Conservation (phyloP, 2,329 filamentous ascomycete species). For the Pleurostoma richardsiae region DNA sequence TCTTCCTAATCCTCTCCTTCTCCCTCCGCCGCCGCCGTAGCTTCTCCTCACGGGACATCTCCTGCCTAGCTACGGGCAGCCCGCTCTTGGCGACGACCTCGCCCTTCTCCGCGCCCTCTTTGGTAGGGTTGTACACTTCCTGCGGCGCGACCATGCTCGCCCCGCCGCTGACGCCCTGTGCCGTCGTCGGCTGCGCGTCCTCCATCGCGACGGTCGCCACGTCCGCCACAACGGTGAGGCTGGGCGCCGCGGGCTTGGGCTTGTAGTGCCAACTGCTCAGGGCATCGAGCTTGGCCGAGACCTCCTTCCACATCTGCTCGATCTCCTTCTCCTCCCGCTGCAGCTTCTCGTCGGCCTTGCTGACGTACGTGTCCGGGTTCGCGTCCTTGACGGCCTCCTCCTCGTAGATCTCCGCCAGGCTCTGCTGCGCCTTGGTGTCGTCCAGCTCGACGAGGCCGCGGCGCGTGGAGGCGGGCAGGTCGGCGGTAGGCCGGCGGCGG, state of each 20-base stretch:
- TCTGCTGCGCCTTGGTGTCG: conserved; percentile 81
- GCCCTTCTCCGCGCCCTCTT: conserved; percentile 55
- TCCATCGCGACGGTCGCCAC: conserved; percentile 93
- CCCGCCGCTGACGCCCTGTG: conserved; percentile 64
- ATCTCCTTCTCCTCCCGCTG: conserved; percentile 81
- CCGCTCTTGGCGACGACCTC: conserved; percentile 78
- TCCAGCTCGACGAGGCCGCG: conserved; percentile 77
- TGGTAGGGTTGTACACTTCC: conserved; percentile 83
- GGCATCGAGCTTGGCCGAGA: conserved; percentile 76
- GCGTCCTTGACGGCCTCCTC: conserved; percentile 77
- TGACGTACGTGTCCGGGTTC: conserved; percentile 75
- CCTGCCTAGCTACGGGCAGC: conserved; percentile 71
- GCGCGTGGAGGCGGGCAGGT: conserved; percentile 53
- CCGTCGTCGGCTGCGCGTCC: conserved; percentile 83
- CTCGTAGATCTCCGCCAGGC: conserved; percentile 90
- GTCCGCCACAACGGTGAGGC: conserved; percentile 81
- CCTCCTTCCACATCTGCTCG: conserved; percentile 73
- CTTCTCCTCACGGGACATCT: conserved; percentile 87
- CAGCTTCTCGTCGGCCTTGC: conserved; percentile 76
- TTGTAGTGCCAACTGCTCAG: conserved; percentile 95
- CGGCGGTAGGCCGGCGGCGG: conserved; percentile 71
- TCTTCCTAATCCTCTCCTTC: conserved; percentile 80
- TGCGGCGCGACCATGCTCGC: conserved; percentile 83
- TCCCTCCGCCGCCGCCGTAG: conserved; percentile 68
- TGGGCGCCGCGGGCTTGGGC: conserved; percentile 77